Evolutionary conservation across 2,329 filamentous ascomycete genomes (phyloP).

Genomic region (Scorias spongiosa): DNA sequence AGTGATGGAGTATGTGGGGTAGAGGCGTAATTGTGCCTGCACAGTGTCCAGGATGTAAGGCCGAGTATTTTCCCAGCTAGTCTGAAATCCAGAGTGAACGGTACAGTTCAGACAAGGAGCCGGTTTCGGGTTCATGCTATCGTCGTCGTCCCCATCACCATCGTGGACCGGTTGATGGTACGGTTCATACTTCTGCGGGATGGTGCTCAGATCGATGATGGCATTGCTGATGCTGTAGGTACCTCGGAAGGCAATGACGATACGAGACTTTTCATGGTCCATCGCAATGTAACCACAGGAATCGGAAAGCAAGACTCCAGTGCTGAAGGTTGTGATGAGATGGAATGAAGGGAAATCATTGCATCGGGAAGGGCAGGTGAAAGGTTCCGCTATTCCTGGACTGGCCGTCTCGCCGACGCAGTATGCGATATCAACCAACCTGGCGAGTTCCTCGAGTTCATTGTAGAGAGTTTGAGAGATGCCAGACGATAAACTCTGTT

Average conservation of each 20-base stretch:
- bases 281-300: conserved; percentile 88
- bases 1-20: conserved; percentile 59
- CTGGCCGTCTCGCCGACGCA: conserved; percentile 69
- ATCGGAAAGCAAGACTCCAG: conserved; percentile 70
- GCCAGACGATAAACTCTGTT: conserved; percentile 25
- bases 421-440: conserved; percentile 86
- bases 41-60: conserved; percentile 53
- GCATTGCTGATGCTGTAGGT: conserved; percentile 91
- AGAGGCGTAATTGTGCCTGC: conserved; percentile 38
- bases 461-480: conserved; percentile 50
- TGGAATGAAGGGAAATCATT: conserved; percentile 67
- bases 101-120: conserved; percentile 63
- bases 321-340: conserved; percentile 76
- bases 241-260: conserved; percentile 81
- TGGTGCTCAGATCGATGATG: conserved; percentile 73
- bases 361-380: conserved; percentile 73
- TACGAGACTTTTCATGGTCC: conserved; percentile 53
- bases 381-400: conserved; percentile 69
- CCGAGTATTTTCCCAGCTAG: conserved; percentile 67
- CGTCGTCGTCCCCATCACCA: conserved; percentile 20
- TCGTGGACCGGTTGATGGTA: conserved; percentile 45
- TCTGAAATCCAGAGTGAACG: conserved; percentile 80
- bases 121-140: conserved; percentile 6
- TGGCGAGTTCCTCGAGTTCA: conserved; percentile 73
- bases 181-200: conserved; percentile 80